These are phyloP conservation scores for Colletotrichum tanaceti DNA, from an alignment of 2,329 filamentous ascomycete species.

Conservation along the genomic window DNA sequence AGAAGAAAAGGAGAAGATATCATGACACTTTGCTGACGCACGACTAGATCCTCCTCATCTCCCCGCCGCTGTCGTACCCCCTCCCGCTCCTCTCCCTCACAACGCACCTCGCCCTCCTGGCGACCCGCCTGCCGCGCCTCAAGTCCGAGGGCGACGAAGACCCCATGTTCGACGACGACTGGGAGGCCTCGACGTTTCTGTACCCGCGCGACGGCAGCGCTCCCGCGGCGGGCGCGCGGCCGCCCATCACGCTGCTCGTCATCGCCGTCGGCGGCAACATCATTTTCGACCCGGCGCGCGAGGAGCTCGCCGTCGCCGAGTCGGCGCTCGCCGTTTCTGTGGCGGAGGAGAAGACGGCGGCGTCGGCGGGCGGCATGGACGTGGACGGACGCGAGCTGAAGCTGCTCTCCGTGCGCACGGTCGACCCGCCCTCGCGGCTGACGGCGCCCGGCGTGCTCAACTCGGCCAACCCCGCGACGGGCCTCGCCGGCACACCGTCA, in stretches of 20 bases:
- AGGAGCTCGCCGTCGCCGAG: conserved; percentile 94
- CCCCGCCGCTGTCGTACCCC: conserved; percentile 91
- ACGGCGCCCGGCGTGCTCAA: conserved; percentile 78
- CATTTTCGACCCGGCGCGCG: conserved; percentile 91
- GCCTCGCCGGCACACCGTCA: conserved; percentile 49
- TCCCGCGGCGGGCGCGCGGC: conserved; percentile 59
- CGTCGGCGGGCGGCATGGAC: conserved; percentile 51
- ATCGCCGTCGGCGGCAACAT: conserved; percentile 88
- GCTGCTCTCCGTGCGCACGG: conserved; percentile 75
- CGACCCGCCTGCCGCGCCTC: conserved; percentile 84
- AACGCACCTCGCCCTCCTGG: conserved; percentile 90
- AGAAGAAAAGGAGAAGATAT: not conserved
- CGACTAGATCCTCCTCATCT: conserved; percentile 85
- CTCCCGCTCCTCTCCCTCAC: conserved; percentile 92
- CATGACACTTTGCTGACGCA: not conserved
- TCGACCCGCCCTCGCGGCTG: conserved; percentile 79
- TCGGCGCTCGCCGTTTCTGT: conserved; percentile 88
- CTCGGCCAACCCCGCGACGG: conserved; percentile 67
- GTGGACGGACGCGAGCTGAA: conserved; percentile 62
- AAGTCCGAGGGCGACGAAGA: conserved; percentile 95
- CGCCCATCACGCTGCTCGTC: conserved; percentile 91
- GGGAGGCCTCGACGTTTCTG: conserved; percentile 83
- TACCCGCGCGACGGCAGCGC: conserved; percentile 68
- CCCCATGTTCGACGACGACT: conserved; percentile 97
- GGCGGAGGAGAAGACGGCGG: conserved; percentile 56